A percentile compares a stretch with the other conserved stretches of the same genome.
phyloP scores from a whole-genome alignment of 2,329 filamentous ascomycete genomes.

The Aureobasidium sp. region DNA sequence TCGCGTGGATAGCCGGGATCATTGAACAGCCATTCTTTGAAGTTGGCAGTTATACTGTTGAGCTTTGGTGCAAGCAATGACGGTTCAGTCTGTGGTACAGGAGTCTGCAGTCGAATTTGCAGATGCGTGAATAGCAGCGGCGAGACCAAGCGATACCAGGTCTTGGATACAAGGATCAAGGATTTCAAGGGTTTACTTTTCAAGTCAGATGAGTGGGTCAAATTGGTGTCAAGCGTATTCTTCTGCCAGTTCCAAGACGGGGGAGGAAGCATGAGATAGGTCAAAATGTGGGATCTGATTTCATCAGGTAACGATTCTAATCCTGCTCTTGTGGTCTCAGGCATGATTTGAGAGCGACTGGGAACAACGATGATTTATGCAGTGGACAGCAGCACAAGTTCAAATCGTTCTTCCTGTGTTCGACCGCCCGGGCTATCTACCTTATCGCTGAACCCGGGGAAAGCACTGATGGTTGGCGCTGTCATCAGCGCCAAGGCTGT shows the following conservation, averaged over 20 bases:
- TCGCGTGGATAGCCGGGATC: neutral
- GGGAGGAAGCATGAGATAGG: constrained; percentile 44
- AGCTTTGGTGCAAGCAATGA: neutral
- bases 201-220: constrained; percentile 32
- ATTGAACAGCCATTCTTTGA: constrained; percentile 4
- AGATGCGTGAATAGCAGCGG: constrained; percentile 50
- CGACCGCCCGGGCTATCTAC: neutral
- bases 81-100: neutral
- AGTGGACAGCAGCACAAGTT: neutral
- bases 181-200: constrained; percentile 44
- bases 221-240: constrained; percentile 41
- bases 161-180: constrained; percentile 46
- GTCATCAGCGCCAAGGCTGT: neutral
- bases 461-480: neutral
- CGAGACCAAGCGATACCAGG: constrained; percentile 47
- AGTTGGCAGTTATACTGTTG: neutral
- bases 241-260: constrained; percentile 45
- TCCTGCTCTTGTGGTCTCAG: neutral
- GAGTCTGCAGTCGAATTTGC: neutral
- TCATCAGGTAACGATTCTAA: constrained; percentile 50
- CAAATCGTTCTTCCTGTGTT: neutral
- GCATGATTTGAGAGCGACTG: neutral
- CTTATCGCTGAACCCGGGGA: neutral
- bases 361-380: neutral
- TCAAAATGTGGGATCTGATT: constrained; percentile 51